These are phyloP conservation scores for Erythrophleum ivorense DNA, from an alignment of 331 rosid genomes.

Conservation along the genomic window DNA sequence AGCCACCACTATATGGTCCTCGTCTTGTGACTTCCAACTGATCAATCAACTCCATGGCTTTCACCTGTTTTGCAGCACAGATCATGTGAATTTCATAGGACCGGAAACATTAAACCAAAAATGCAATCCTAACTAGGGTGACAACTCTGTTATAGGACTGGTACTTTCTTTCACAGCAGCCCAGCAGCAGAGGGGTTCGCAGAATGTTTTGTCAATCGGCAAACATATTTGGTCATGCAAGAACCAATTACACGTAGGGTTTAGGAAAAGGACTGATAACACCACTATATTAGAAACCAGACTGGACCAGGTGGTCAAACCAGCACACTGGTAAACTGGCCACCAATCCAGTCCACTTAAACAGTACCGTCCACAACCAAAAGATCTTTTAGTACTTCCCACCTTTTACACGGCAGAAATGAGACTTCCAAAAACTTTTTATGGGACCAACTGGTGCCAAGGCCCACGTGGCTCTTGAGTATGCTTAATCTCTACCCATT, in stretches of 20 bases:
- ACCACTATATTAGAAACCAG: not conserved
- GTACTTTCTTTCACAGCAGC: not conserved
- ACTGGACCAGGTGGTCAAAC: not conserved
- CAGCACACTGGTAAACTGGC: not conserved
- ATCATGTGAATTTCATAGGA: conserved; percentile 25
- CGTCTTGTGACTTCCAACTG: conserved; percentile 87
- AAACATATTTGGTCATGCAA: not conserved
- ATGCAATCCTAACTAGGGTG: conserved; percentile 12
- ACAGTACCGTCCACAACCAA: not conserved
- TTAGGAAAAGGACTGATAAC: not conserved
- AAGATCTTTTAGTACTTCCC: not conserved
- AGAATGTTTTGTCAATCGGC: not conserved
- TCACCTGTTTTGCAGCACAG: conserved; percentile 71
- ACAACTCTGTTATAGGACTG: not conserved
- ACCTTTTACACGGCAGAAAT: not conserved
- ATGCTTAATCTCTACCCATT: not conserved
- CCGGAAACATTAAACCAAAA: conserved; percentile 17
- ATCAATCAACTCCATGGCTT: conserved; percentile 97
- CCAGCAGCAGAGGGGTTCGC: not conserved
- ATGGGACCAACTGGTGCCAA: not conserved
- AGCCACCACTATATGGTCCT: conserved; percentile 95
- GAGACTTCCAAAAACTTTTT: not conserved
- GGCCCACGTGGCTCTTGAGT: not conserved
- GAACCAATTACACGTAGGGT: not conserved
- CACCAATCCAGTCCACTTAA: not conserved